These are phyloP conservation scores for Metschnikowia drakensbergensis DNA, from an alignment of 805 yeast species.

Conservation along the genomic window DNA sequence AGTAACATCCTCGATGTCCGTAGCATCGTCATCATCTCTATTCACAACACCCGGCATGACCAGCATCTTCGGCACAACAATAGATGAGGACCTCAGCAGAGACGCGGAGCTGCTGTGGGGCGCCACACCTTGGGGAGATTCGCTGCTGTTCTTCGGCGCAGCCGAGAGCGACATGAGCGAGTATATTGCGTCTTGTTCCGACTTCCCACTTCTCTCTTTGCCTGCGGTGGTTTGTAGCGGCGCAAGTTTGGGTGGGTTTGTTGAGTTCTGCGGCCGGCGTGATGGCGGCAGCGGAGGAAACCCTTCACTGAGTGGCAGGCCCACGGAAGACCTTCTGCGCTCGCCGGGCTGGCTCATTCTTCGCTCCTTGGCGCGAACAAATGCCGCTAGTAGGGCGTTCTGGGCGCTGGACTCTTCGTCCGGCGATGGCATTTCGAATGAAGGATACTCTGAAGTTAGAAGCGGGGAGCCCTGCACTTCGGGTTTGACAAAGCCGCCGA, in stretches of 20 bases:
- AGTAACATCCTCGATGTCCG: constrained; percentile 32
- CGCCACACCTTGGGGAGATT: constrained; percentile 22
- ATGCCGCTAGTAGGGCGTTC: constrained; percentile 40
- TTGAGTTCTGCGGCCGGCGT: background rate
- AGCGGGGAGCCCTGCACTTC: constrained; percentile 2
- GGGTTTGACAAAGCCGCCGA: background rate
- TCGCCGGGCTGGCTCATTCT: constrained; percentile 11
- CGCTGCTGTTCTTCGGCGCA: constrained; percentile 37
- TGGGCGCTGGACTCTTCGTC: constrained; percentile 45
- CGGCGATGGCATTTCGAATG: constrained; percentile 24
- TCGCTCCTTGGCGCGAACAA: constrained; percentile 24
- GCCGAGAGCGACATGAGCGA: constrained; percentile 55
- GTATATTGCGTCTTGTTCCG: constrained; percentile 53
- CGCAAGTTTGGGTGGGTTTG: constrained; percentile 12
- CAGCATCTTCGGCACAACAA: constrained; percentile 23
- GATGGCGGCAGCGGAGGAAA: constrained; percentile 2
- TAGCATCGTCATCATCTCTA: constrained; percentile 30
- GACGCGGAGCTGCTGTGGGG: constrained; percentile 17
- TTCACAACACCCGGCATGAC: constrained; percentile 27
- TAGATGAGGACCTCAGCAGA: constrained; percentile 25
- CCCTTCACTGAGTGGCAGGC: constrained; percentile 7
- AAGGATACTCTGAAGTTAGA: background rate
- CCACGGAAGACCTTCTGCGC: constrained; percentile 12
- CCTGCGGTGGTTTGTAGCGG: constrained; percentile 14
- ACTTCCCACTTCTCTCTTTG: constrained; percentile 21